These are phyloP conservation scores for Aspergillus japonicus DNA, from an alignment of 2,329 filamentous ascomycete species.

Conservation along the genomic window DNA sequence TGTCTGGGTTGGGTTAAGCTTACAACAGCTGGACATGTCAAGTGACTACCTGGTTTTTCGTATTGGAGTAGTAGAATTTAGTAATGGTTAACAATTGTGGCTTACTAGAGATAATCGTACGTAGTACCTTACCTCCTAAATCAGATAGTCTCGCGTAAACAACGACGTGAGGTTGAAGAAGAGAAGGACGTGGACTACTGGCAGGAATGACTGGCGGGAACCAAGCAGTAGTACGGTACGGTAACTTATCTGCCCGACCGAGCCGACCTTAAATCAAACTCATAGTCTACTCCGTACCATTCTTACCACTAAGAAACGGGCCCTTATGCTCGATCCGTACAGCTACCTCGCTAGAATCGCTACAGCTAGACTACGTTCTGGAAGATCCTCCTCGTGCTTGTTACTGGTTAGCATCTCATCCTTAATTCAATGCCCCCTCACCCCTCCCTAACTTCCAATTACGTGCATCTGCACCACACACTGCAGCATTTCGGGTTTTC, in stretches of 20 bases:
- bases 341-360: constrained; percentile 11
- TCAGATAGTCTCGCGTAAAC: too few species aligned
- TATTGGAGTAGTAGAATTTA: background rate
- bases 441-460: constrained; percentile 4
- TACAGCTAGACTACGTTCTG: background rate
- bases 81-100: too few species aligned
- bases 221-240: background rate
- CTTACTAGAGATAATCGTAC: too few species aligned
- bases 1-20: constrained; percentile 2
- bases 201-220: background rate
- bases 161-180: too few species aligned
- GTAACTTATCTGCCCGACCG: background rate
- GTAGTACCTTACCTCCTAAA: too few species aligned
- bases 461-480: constrained; percentile 1
- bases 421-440: constrained; percentile 17
- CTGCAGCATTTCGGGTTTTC: background rate
- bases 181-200: background rate
- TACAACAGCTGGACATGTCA: background rate
- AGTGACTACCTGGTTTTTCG: background rate
- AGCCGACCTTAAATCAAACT: constrained; percentile 1
- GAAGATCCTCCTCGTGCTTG: constrained; percentile 19
- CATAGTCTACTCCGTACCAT: background rate
- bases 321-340: too few species aligned
- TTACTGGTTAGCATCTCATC: constrained; percentile 9
- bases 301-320: background rate